Base-by-base conservation (phyloP, 352 stramenopile species). In the Globisporangium spiculum region DNA sequence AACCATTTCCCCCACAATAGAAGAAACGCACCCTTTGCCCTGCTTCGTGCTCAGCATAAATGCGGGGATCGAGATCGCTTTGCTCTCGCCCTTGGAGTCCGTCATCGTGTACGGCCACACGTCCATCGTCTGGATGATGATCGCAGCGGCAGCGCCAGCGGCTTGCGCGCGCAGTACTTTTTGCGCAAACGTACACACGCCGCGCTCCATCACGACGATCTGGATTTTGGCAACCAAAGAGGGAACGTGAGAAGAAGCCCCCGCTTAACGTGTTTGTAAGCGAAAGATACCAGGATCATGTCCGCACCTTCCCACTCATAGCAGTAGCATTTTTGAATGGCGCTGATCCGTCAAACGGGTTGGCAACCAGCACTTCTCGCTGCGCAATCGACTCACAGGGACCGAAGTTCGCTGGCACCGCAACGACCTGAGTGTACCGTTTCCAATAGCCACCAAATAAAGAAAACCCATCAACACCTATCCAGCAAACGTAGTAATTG, bases 101-200 rank as follows among this genome's bases (percentile, higher is more conserved):
- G 84, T 94, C 86, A 94, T 94, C 20, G 80, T 91, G 74, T 94
- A 94, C 26, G 86, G 86, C 86, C 86, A 94, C 8, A 94, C 71
- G 57, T 92, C 83, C 22, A 80, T 71, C 0, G 79, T 92, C 71
- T 94, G 86, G 27, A 92, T 69, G 54, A 94, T 88, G 53, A 93
- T 75, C 7, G 88, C 84, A 9, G 75, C 86, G 4, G 69, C 71
- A 18, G 83, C 86, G 12, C 82, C 84, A 5, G 77, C 76, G 0
- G 71, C 67, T 70, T 94, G 80, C 2, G 86, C 86, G 22, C 82
- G 84, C 65, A 89, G 65, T n/a, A 87, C 72, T 55, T 94, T 94
- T 62, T 79, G 75, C 1, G 81, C 82, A 79, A 94, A 94, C 20
- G 86, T 90, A 53, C 83, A 92, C 9, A 72, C 80, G 22, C 86